Evolutionary conservation across 306 rosid species (phyloP), one percentile per base, ranked within the genome.

Genomic region (Fragaria iinumae): DNA sequence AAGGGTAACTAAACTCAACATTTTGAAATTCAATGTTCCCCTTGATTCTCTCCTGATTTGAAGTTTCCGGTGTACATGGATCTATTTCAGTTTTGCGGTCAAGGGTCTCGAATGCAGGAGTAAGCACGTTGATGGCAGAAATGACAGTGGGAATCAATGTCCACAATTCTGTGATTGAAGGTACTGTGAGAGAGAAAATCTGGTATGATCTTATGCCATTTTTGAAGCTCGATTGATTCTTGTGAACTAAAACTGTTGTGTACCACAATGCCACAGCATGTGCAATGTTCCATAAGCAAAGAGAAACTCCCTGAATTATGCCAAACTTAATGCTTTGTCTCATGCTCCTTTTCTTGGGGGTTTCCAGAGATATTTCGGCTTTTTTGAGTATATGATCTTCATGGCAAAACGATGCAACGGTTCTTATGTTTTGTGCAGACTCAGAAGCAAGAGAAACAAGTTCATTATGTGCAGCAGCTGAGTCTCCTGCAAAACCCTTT

Each of bases 251-350:
- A 79, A 91, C 69, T 77, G 96, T 74, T 7, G 97, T 91, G 86
- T 93, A 93, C 98, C 96, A 91, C 86, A 91, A 81, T 63, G 98
- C 98, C 69, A 91, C 88, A 2, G 93, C 98, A 76, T 93, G 98
- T 56, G 97, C 98, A 66, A 93, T 86, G 84, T 93, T 93, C 98
- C 97, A 93, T 77, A 91, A 81, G 87, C 90, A 90, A 79, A 93
- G 88, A 69, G 98, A 90, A 81, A 88, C 38, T 72, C 97, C 98
- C 59, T 93, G 93, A 75, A 91, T 91, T 62, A 86, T 55, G 32
- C 96, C 96, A 21, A 90, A 93, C 82, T 88, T 88, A 27, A 93
- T 83, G 71, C 97, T 93, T 53, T 93, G 89, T 71, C 63, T 87
- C 83, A 78, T 89, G 80, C 86, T 87, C 78, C 52, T 88, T 79